phyloP scores from a whole-genome alignment of 306 rosid species.

The Quercus mongolica region DNA sequence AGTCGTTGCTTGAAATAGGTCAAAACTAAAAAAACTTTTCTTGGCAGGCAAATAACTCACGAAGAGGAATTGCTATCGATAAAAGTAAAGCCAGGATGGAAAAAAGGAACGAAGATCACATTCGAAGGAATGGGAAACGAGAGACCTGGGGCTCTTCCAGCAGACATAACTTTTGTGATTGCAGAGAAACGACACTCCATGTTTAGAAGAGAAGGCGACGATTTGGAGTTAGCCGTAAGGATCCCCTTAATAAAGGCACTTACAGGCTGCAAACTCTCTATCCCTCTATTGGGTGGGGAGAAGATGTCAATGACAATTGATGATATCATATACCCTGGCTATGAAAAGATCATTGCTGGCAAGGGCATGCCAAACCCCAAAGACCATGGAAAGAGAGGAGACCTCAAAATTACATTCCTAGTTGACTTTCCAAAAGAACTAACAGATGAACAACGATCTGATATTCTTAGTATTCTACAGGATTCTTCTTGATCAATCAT shows the following conservation, averaged over 20 bases:
- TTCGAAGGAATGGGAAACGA: slow-evolving; percentile 76
- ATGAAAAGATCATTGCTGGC: slow-evolving; percentile 42
- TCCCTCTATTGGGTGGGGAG: slow-evolving; percentile 70
- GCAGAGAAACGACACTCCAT: slow-evolving; percentile 55
- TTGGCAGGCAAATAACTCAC: slow-evolving; percentile 42
- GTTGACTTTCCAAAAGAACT: slow-evolving; percentile 66
- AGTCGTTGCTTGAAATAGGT: background rate
- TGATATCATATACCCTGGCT: slow-evolving; percentile 58
- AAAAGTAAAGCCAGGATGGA: slow-evolving; percentile 89
- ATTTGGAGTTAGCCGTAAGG: slow-evolving; percentile 51
- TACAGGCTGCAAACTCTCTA: slow-evolving; percentile 49
- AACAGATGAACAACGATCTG: slow-evolving; percentile 49
- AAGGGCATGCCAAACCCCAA: slow-evolving; percentile 68
- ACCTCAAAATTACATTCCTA: slow-evolving; percentile 51
- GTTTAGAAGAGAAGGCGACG: slow-evolving; percentile 74
- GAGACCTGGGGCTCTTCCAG: slow-evolving; percentile 37
- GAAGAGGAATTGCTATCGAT: slow-evolving; percentile 65
- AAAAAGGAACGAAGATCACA: slow-evolving; percentile 72
- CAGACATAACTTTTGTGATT: slow-evolving; percentile 50
- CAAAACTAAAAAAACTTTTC: background rate
- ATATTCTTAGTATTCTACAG: slow-evolving; percentile 48
- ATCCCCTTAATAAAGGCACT: slow-evolving; percentile 73
- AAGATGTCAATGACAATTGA: slow-evolving; percentile 38
- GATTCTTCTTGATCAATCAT: slow-evolving; percentile 14
- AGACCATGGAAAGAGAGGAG: slow-evolving; percentile 53